Conservation (phyloP, 176 grass and related monocot genomes). For the Leersia perrieri region DNA sequence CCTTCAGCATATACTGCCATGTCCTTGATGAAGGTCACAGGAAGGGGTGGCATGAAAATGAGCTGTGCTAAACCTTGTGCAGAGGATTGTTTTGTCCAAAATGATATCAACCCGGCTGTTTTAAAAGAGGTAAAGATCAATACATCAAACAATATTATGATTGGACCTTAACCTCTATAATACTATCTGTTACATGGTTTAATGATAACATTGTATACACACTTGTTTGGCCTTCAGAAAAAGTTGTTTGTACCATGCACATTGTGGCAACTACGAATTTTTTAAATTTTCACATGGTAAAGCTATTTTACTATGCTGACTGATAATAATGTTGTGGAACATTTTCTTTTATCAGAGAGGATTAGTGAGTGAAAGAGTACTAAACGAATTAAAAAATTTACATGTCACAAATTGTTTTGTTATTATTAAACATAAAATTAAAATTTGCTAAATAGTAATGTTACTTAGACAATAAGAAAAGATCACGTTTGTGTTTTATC, state of each 20-base stretch:
- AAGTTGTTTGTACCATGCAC: not conserved
- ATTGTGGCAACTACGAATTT: not conserved
- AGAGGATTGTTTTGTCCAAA: constrained; percentile 67
- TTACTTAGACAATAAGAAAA: not conserved
- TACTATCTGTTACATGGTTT: not conserved
- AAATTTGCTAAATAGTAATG: not conserved
- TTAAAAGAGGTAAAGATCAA: constrained; percentile 62
- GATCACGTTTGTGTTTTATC: not conserved
- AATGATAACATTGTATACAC: not conserved
- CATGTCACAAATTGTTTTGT: not conserved
- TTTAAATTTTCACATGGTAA: constrained; percentile 2
- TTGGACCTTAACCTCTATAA: not conserved
- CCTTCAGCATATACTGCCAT: constrained; percentile 51
- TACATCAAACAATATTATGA: not conserved
- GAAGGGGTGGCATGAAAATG: constrained; percentile 43
- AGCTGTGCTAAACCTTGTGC: constrained; percentile 52
- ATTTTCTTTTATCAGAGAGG: not conserved
- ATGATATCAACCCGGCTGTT: constrained; percentile 71
- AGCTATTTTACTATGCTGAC: not conserved
- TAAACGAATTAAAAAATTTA: not conserved
- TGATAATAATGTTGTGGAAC: not conserved
- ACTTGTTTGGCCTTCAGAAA: not conserved
- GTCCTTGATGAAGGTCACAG: constrained; percentile 71
- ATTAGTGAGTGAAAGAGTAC: not conserved
- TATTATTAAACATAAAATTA: not conserved